These are phyloP conservation scores for Backusella morwellensis DNA, from an alignment of 192 early-diverging fungal genomes.

Conservation along the genomic window DNA sequence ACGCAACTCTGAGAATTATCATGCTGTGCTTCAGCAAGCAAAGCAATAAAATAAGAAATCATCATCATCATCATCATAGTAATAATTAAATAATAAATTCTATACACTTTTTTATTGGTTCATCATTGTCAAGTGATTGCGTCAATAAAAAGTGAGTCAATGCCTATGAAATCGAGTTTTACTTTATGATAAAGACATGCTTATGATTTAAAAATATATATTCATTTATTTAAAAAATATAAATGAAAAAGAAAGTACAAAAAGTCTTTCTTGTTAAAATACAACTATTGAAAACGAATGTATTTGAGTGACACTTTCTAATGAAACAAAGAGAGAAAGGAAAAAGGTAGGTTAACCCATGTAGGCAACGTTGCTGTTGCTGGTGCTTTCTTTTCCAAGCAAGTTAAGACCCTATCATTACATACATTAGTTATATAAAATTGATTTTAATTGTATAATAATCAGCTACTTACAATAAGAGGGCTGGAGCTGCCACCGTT, in stretches of 20 bases:
- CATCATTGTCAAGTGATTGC: neutral
- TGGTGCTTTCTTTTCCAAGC: neutral
- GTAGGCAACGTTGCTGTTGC: neutral
- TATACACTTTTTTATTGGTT: neutral
- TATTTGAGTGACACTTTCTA: neutral
- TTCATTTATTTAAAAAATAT: neutral
- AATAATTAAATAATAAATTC: neutral
- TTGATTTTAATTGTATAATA: neutral
- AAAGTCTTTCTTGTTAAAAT: neutral
- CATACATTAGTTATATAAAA: neutral
- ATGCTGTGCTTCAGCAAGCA: constrained; percentile 1
- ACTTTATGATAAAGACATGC: neutral
- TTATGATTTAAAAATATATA: neutral
- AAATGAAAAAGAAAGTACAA: neutral
- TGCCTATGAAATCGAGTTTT: neutral
- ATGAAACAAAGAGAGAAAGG: neutral
- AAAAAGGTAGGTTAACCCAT: neutral
- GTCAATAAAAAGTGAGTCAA: neutral
- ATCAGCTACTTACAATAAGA: neutral
- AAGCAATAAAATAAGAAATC: neutral
- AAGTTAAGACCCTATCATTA: neutral
- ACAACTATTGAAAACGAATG: neutral
- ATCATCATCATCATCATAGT: neutral
- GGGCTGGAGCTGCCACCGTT: neutral
- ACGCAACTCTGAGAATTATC: constrained; percentile 66